phyloP scores from a whole-genome alignment of 805 yeast species.

The Myxozyma mucilagina region DNA sequence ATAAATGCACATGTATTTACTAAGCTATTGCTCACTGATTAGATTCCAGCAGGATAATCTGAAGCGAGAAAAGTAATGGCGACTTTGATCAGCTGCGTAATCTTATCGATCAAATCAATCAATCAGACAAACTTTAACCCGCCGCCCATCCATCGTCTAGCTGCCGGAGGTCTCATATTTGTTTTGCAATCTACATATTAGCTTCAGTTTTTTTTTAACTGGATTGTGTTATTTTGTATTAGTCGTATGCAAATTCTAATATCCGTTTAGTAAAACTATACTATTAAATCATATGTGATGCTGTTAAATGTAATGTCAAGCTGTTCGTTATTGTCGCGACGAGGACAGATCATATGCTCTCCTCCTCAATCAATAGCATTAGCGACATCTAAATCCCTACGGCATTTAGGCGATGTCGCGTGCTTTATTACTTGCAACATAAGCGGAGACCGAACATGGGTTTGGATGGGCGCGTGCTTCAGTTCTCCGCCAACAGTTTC shows the following conservation, averaged over 20 bases:
- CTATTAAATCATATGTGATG: too few relatives aligned
- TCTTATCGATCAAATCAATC: slow-evolving; percentile 2
- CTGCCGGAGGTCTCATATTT: neutral
- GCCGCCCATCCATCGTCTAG: neutral
- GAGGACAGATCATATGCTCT: neutral
- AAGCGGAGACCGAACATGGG: neutral
- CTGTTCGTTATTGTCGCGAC: too few relatives aligned
- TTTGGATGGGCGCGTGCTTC: neutral
- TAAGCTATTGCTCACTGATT: neutral
- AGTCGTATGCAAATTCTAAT: too few relatives aligned
- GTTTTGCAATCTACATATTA: neutral
- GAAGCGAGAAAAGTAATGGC: neutral
- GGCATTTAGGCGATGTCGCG: neutral
- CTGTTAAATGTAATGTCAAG: too few relatives aligned
- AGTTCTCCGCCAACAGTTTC: neutral
- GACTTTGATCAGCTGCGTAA: neutral
- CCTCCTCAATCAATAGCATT: neutral
- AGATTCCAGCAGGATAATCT: neutral
- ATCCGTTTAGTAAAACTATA: too few relatives aligned
- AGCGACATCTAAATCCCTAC: neutral
- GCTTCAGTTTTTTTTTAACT: too few relatives aligned
- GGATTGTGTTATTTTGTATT: too few relatives aligned
- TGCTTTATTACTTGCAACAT: neutral
- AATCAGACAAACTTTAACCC: neutral
- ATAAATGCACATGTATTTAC: too few relatives aligned